Base-by-base conservation (phyloP, 2,329 filamentous ascomycete genomes). In the Epichloe uncinata region DNA sequence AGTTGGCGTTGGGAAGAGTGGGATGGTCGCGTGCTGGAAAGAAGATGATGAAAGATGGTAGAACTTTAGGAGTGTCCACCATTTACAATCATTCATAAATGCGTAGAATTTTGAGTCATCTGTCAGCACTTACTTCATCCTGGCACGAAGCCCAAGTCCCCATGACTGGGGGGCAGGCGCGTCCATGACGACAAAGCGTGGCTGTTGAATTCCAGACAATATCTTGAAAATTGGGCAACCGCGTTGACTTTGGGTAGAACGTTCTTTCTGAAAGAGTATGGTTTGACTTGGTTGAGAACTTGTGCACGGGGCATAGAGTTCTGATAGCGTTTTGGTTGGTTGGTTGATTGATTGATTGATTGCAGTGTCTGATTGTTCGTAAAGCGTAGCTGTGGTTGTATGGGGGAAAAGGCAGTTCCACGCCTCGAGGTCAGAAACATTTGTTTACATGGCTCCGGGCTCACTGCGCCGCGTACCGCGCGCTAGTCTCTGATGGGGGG, bases 11-110 rank as follows among this genome's bases (percentile, higher is more conserved):
- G 40, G 26, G 33, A 38, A 40, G 48, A n/a, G 50, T 22, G n/a
- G 38, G 36, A 48, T 50, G 43, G 35, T 46, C 45, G 33, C 41
- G 47, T 47, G 47, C 52, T 16, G 62, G 53, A 44, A 65, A 64
- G 54, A 56, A 63, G 1, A 52, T 45, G 48, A 61, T 48, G 49
- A 63, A 65, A 8, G 58, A 55, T 22, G 50, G 36, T 11, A 42
- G 47, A 41, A 33, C 12, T 44, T 37, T 16, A 33, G 44, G 43
- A 16, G 15, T 8, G n/a, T 40, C 45, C 15, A 40, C 20, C 36
- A 22, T 30, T 22, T 3, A 13, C 20, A 9, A 11, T 30, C 9
- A 11, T 30, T 30, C 30, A 30, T 5, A 2, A 9, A 35, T 9
- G 16, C 13, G 6, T 22, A 20, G 15, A 11, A 16, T 20, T 13